Evolutionary conservation across 2,329 filamentous ascomycete genomes (phyloP), one percentile per base, ranked within the genome.

Genomic region (Simplicillium aogashimaense): DNA sequence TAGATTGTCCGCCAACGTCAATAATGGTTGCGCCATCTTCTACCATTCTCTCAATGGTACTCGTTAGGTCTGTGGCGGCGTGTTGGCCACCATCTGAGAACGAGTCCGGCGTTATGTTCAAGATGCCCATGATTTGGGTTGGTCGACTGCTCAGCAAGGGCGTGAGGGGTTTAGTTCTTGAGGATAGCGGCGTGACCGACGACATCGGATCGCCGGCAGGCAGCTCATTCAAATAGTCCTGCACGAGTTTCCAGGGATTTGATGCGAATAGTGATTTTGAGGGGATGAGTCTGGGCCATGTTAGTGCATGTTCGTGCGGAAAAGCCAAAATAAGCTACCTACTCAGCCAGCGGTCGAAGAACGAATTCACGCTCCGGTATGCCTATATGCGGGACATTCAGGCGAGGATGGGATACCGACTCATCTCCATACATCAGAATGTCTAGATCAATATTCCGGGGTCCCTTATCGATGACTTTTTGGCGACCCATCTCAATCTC

Each of bases 311-410:
- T 29, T 20, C 14, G 20, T 28, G 30, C 15, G 16, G 39, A 30
- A 13, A n/a, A n/a, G n/a, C 13, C 12, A 14, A 6, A 12, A 17
- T 13, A 30, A 28, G 29, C 17, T 11, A 53, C 74, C 53, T 64
- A 86, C 81, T 94, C 83, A 55, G 82, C 81, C 14, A 97, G 69
- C 17, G 92, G 92, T 14, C 86, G 76, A 10, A 98, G 74, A 31
- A 98, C 92, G 58, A 98, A 98, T 59, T 95, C 89, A 38, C 92
- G 76, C 61, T 98, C 92, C 3, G 82, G 65, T 66, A 98, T 95
- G 34, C 86, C 71, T 28, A 77, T 69, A 58, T 98, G 92, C 10
- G 92, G 92, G 20, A 98, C 71, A 18, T 72, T 81, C n/a, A 98
- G 75, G 15, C 87, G 77, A 33, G 83, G 75, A 47, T 86, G 72